A percentile compares a stretch with the other conserved stretches of the same genome.
Conservation (phyloP, 306 rosid genomes). For the Ormosia semicastrata region DNA sequence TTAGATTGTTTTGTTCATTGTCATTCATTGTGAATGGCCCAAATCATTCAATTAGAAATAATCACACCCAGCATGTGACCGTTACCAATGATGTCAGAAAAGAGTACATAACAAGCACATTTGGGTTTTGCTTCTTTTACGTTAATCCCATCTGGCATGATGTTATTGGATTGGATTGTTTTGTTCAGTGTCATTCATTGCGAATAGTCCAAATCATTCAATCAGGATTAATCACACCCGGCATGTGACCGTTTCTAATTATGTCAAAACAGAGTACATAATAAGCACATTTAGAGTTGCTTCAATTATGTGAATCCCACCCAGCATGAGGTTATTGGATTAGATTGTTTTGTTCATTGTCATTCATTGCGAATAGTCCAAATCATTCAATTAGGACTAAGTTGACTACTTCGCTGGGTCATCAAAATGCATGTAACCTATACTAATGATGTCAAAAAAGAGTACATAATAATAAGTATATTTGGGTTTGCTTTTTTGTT, state of each 20-base stretch:
- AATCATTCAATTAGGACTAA: neutral
- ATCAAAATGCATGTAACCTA: neutral
- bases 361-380: neutral
- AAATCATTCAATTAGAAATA: constrained; percentile 22
- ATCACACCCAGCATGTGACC: neutral
- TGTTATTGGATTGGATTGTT: neutral
- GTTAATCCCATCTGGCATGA: neutral
- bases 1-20: constrained; percentile 11
- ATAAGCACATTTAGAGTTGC: neutral
- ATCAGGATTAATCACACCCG: neutral
- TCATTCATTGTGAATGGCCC: constrained; percentile 5
- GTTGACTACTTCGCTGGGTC: neutral
- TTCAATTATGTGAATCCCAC: neutral
- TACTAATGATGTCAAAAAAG: neutral
- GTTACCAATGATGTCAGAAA: neutral
- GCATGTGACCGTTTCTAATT: neutral
- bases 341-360: neutral
- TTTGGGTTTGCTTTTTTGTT: neutral
- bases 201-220: neutral
- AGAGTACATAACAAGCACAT: neutral
- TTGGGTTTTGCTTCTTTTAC: neutral
- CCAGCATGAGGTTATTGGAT: neutral
- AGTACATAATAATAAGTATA: neutral
- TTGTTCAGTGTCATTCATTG: neutral
- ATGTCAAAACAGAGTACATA: neutral